Evolutionary conservation across 495 filamentous ascomycete genomes (phyloP), one percentile per base, ranked within the genome.

Genomic region (Pseudotulostoma volvatum): DNA sequence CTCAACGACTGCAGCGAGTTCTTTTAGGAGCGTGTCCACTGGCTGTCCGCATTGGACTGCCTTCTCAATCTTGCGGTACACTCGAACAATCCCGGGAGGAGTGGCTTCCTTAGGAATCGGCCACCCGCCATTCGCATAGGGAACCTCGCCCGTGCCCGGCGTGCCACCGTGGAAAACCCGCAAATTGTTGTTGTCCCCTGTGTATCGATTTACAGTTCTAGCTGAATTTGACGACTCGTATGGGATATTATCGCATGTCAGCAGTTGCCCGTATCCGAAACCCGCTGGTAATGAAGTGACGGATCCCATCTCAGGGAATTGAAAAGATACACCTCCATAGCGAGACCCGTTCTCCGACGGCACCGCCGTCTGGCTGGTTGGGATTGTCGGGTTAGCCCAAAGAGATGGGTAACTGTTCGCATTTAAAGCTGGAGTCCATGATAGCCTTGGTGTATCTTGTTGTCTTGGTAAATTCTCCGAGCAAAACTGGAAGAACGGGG

Each of bases 11-110:
- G 35, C 41, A 34, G 51, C 48, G 7, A 57, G 43, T 14, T 52
- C 49, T 17, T 46, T 37, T 11, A 57, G 40, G 7, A 57, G 42
- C 8, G 33, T 43, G 15, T 50, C 46, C 19, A 52, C 40, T 4
- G 51, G 39, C 8, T 52, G 45, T 2, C 51, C 44, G 1, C 42
- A 47, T 18, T 41, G 41, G 21, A 34, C 44, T 4, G 51, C 48
- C 9, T 51, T 42, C 38, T 53, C 47, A 13, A 57, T 54, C n/a
- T 44, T 44, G 13, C 40, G 44, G 33, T 54, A 52, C 7, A 57
- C 13, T 23, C 37, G 39, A 7, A 40, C 45, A 19, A 57, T 35
- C 13, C 48, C 41, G 11, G 43, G 18, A 8, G 46, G 41, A 18
- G 39, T 28, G 19, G 21, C 15, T 31, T 23, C 48, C 15, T 31